Evolutionary conservation across 352 stramenopile genomes (phyloP), one percentile per base, ranked within the genome.

Genomic region (Pythium scleroteichum): DNA sequence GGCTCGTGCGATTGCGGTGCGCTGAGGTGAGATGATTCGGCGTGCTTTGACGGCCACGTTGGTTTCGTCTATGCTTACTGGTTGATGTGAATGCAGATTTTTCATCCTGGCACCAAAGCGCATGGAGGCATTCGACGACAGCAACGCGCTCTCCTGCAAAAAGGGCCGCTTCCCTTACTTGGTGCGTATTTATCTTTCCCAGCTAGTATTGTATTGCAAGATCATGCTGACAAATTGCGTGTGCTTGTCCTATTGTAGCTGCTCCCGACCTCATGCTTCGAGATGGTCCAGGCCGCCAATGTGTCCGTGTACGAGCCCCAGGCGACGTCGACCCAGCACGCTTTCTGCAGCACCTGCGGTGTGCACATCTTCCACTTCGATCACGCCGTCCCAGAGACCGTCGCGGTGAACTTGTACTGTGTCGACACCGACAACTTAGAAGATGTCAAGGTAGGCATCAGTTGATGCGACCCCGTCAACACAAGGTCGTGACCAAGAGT

Each of bases 311-410:
- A 93, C 60, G 82, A 90, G n/a, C 87, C 82, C 10, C 69, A 85
- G 49, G 64, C 75, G 3, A 87, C 79, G 8, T 83, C 71, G 3
- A 85, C 75, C 16, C 84, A 93, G 62, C 84, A 93, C 32, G 79
- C 87, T 9, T 93, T 93, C 58, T 93, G 84, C 53, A 67, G 64
- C n/a, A 84, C 85, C 73, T 93, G 84, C 52, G 84, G 82, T 46
- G 84, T 94, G 63, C 84, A 94, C 61, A 88, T 94, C 55, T 94
- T 94, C 62, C 84, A 94, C 52, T 92, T 92, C 46, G 84, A 94
- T 47, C 77, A 83, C 60, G 79, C 71, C 7, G 72, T 88, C 33
- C 75, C 82, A 24, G 82, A 92, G 45, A 75, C 71, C 20, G 71
- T 94, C 29, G 84, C 79, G 26, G 80, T 94, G 19, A 94, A 94